Evolutionary conservation across 495 filamentous ascomycete species (phyloP), one percentile per base, ranked within the genome.

Genomic region (Articulospora tetracladia): DNA sequence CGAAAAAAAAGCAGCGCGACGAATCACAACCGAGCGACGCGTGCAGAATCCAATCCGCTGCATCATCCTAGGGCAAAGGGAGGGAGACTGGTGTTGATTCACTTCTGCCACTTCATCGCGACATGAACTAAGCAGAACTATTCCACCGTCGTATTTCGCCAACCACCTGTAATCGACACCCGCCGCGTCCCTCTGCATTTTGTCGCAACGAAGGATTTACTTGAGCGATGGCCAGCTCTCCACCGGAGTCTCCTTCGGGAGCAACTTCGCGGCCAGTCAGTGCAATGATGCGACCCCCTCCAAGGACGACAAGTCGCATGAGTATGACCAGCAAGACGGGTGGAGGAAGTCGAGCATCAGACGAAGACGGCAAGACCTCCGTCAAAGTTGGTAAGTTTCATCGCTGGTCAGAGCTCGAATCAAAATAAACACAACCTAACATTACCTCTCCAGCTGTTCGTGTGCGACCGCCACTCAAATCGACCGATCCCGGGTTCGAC

Each of bases 311-410:
- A 65, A 97, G 93, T 79, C 90, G 94, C 62, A 79, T 97, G 82
- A 97, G 92, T 71, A 86, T 90, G 77, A 85, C 83, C 69, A 92
- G 91, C 71, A 91, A 86, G 73, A 79, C 80, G 39, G 89, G 87
- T 50, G 86, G 83, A 67, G 87, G 89, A 59, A 97, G 91, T 74
- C 83, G 93, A 69, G 88, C 88, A 26, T 96, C 93, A 1, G 94
- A 97, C 69, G 94, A 98, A 66, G 94, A 97, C 79, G 81, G 82
- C 44, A 93, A 88, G 74, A 97, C 94, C 28, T 90, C 94, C n/a
- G 94, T 98, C 71, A 97, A 92, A 96, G 94, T 98, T 73, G 94
- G 94, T 98, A 83, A 70, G 94, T 92, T 50, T 41, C 34, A 44
- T 44, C 39, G 3, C 8, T 7, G 3, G 7, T 44, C 39, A n/a